Evolutionary conservation across 352 stramenopile genomes (phyloP).

Genomic region (Globisporangium spinosum): DNA sequence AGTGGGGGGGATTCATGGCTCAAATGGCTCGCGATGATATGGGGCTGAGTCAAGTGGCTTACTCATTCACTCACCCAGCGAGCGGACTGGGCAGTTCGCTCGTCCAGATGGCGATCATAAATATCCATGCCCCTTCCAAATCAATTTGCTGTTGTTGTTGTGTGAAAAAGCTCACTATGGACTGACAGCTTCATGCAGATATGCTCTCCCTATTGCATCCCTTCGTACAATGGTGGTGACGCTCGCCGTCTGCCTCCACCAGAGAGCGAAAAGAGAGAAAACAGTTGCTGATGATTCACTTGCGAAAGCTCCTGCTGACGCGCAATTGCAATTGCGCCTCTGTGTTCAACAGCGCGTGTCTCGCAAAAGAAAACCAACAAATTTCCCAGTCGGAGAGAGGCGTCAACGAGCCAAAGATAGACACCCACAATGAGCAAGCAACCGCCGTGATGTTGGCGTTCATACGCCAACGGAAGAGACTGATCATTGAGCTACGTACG

Average conservation of each 20-base stretch:
- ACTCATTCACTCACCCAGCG: neutral
- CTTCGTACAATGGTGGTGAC: neutral
- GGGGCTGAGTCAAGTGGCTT: neutral
- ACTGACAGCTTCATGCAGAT: neutral
- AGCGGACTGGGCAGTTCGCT: neutral
- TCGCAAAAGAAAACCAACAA: neutral
- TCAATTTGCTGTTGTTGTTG: too few relatives aligned
- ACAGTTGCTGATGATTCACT: neutral
- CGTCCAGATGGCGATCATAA: neutral
- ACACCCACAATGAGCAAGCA: neutral
- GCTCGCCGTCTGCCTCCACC: neutral
- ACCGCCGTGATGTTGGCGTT: too few relatives aligned
- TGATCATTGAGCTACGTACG: neutral
- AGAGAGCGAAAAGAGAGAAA: neutral
- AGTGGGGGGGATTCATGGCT: conserved; percentile 7
- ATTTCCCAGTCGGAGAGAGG: neutral
- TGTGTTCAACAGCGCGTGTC: neutral
- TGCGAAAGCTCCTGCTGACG: neutral
- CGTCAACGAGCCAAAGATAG: neutral
- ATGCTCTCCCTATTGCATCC: neutral
- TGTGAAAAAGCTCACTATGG: neutral
- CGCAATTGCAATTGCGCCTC: neutral
- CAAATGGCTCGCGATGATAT: neutral
- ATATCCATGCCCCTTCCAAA: neutral
- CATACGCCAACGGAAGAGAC: too few relatives aligned